These are phyloP conservation scores for Russula brevipes DNA, from an alignment of 768 basidiomycete genomes.

Conservation along the genomic window DNA sequence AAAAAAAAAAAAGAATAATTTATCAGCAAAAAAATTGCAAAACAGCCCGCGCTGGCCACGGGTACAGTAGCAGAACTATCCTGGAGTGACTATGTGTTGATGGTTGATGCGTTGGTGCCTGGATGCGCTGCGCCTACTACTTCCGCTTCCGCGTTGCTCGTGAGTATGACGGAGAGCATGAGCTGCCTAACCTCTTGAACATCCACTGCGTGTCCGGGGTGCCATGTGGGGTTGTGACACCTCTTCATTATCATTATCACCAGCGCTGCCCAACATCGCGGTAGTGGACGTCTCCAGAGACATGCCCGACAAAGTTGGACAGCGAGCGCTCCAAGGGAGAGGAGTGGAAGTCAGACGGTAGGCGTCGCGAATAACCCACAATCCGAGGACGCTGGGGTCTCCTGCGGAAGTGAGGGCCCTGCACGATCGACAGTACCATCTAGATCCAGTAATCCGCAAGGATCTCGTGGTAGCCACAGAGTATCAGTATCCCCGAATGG, in stretches of 20 bases:
- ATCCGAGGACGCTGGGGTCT: constrained; percentile 45
- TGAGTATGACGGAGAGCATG: constrained; percentile 37
- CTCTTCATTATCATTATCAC: constrained; percentile 49
- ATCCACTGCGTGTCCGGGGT: constrained; percentile 41
- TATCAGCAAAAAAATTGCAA: no score
- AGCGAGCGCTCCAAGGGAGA: background rate
- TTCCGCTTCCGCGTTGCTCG: constrained; percentile 35
- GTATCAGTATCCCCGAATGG: constrained; percentile 48
- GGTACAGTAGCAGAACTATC: no score
- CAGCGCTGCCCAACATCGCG: background rate
- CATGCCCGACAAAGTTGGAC: background rate
- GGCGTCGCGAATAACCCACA: constrained; percentile 16
- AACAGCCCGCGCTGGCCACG: no score
- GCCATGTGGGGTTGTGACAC: constrained; percentile 57
- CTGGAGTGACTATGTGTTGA: no score
- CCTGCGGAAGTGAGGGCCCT: constrained; percentile 57
- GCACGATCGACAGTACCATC: constrained; percentile 76
- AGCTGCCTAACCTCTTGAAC: constrained; percentile 43
- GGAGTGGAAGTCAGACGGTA: background rate
- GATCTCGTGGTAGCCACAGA: constrained; percentile 85
- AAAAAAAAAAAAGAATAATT: no score
- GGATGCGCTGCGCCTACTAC: constrained; percentile 12
- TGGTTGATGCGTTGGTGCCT: background rate
- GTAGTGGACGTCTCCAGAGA: background rate
- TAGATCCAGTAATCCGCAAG: constrained; percentile 69